Conservation (phyloP, 2,329 filamentous ascomycete genomes). For the Paracorniculantispora psalliotae region DNA sequence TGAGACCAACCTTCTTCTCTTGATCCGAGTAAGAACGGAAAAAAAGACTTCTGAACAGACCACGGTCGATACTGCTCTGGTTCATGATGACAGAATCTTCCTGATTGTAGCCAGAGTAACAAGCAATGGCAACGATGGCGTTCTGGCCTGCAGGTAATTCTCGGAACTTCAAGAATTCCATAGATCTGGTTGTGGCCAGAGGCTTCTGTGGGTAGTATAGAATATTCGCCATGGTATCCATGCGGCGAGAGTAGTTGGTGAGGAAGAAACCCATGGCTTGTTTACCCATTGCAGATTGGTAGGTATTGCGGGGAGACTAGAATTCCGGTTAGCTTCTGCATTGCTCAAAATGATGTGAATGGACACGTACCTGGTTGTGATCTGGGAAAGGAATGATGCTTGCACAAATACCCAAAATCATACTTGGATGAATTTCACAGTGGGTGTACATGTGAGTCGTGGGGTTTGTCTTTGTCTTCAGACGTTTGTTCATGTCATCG, state of each 20-base stretch:
- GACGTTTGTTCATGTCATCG: conserved; percentile 72
- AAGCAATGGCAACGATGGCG: conserved; percentile 94
- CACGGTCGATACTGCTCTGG: conserved; percentile 96
- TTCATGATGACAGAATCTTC: conserved; percentile 99
- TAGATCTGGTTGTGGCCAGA: conserved; percentile 88
- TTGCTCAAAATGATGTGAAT: conserved; percentile 21
- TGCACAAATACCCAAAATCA: conserved; percentile 97
- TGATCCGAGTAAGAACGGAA: conserved; percentile 97
- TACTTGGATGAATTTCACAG: conserved; percentile 98
- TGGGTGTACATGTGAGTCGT: conserved; percentile 92
- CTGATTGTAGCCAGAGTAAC: conserved; percentile 98
- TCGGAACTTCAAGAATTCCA: conserved; percentile 98
- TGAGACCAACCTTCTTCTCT: conserved; percentile 93
- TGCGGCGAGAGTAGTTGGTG: conserved; percentile 92
- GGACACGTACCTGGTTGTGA: conserved; percentile 85
- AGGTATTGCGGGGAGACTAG: conserved; percentile 94
- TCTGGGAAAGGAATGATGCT: conserved; percentile 99
- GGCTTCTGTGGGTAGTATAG: conserved; percentile 99
- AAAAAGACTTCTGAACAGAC: conserved; percentile 94
- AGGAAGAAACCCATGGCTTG: conserved; percentile 99
- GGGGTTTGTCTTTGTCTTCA: conserved; percentile 83
- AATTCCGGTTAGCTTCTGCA: conserved; percentile 7
- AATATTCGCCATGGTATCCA: conserved; percentile 99
- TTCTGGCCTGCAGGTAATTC: conserved; percentile 96
- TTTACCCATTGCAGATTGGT: conserved; percentile 99